Conservation (phyloP, 1,284 basidiomycete species). For the Thelephora terrestris region DNA sequence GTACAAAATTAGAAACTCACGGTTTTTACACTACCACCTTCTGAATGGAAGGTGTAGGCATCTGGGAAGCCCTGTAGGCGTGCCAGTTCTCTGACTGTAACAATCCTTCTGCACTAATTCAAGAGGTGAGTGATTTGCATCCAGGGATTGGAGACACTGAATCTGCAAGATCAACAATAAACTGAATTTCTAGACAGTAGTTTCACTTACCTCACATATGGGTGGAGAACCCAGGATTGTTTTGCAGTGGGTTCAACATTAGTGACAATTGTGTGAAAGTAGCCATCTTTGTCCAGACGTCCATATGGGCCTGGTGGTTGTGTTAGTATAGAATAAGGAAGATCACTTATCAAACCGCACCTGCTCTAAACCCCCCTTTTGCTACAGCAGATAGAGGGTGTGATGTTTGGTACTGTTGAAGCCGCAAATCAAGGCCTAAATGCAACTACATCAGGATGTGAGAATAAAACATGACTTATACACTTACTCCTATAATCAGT, state of each 20-base stretch:
- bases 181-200: neutral
- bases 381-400: conserved; percentile 50
- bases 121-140: neutral
- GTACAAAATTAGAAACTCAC: conserved; percentile 29
- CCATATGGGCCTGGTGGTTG: conserved; percentile 42
- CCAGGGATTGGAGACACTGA: neutral
- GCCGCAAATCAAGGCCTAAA: conserved; percentile 24
- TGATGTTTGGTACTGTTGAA: conserved; percentile 41
- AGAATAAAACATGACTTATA: neutral
- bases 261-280: conserved; percentile 62
- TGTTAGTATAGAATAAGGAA: neutral
- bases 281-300: conserved; percentile 39
- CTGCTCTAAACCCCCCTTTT: conserved; percentile 34
- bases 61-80: conserved; percentile 72
- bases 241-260: conserved; percentile 68
- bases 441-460: neutral
- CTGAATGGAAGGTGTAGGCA: conserved; percentile 47
- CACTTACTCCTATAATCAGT: conserved; percentile 51
- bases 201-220: conserved; percentile 33
- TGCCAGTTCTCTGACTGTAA: conserved; percentile 65
- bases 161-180: neutral
- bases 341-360: conserved; percentile 21
- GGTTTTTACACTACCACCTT: conserved; percentile 40
- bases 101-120: conserved; percentile 46
- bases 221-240: conserved; percentile 56